Conservation (phyloP, 345 rosid species). For the Syzygium aqueum region DNA sequence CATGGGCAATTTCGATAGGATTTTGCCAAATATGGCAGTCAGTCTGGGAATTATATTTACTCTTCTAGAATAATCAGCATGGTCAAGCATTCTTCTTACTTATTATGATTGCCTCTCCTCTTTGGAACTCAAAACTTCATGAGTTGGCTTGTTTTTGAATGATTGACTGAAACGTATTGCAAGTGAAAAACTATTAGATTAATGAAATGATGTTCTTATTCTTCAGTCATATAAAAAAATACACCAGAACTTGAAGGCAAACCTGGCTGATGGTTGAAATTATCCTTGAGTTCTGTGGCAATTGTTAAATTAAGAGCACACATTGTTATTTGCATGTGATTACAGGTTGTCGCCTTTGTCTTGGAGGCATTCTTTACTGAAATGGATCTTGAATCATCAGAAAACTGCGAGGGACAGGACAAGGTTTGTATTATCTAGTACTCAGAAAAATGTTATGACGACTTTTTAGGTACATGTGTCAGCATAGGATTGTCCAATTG, state of each 20-base stretch:
- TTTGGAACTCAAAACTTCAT: neutral
- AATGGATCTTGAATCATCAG: constrained; percentile 77
- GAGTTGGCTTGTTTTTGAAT: neutral
- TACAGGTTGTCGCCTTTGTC: constrained; percentile 92
- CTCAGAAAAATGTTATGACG: neutral
- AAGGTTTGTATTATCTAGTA: constrained; percentile 25
- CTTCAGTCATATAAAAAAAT: neutral
- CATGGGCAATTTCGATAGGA: neutral
- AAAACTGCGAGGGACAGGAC: constrained; percentile 32
- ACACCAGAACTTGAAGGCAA: neutral
- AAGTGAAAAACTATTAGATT: neutral
- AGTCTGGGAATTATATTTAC: neutral
- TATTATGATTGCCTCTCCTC: neutral
- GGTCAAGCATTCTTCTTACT: neutral
- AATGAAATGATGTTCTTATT: neutral
- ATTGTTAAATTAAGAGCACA: neutral
- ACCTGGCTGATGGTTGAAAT: neutral
- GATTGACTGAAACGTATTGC: neutral
- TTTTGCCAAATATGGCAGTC: neutral
- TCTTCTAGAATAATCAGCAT: neutral
- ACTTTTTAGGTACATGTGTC: neutral
- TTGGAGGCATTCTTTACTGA: constrained; percentile 98
- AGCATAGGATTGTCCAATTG: neutral
- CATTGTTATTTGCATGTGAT: constrained; percentile 7
- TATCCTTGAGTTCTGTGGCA: neutral